phyloP scores from a whole-genome alignment of 1,139 yeast genomes.

The Kurtzmaniella natalensis region DNA sequence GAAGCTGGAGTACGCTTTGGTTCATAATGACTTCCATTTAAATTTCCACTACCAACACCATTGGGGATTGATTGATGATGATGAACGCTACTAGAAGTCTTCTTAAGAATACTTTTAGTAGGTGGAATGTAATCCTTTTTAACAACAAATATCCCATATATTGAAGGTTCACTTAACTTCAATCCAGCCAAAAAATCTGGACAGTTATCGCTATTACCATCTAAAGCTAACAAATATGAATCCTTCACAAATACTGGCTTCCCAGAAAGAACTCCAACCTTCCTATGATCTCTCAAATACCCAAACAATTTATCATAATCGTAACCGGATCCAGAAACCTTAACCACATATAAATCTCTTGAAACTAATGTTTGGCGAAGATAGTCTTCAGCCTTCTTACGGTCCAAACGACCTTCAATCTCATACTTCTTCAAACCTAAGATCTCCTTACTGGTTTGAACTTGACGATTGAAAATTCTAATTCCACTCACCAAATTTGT shows the following conservation, averaged over 20 bases:
- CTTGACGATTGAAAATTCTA: conserved; percentile 19
- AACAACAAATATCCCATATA: conserved; percentile 45
- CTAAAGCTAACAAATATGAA: conserved; percentile 53
- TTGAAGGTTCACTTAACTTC: conserved; percentile 12
- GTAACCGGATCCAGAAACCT: conserved; percentile 22
- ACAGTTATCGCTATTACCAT: conserved; percentile 22
- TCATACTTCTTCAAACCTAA: conserved; percentile 30
- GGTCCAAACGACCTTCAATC: conserved; percentile 62
- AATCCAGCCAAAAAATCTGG: conserved; percentile 24
- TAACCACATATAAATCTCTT: conserved; percentile 50
- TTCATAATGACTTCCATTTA: too few species aligned
- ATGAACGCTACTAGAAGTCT: too few species aligned
- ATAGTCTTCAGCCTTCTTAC: conserved; percentile 52
- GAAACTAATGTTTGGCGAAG: conserved; percentile 44
- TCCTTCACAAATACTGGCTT: conserved; percentile 56
- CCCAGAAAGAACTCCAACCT: conserved; percentile 60
- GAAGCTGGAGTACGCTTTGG: too few species aligned
- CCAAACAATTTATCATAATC: conserved; percentile 48
- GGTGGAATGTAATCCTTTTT: conserved; percentile 36
- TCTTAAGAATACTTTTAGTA: conserved; percentile 18
- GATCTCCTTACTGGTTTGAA: conserved; percentile 29
- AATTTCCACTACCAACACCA: too few species aligned
- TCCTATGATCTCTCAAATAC: conserved; percentile 45
- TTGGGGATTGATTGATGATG: too few species aligned
- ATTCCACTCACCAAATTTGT: conserved; percentile 14